Evolutionary conservation across 352 stramenopile species (phyloP), one percentile per base, ranked within the genome.

Genomic region (Phytopythium ostracodes): DNA sequence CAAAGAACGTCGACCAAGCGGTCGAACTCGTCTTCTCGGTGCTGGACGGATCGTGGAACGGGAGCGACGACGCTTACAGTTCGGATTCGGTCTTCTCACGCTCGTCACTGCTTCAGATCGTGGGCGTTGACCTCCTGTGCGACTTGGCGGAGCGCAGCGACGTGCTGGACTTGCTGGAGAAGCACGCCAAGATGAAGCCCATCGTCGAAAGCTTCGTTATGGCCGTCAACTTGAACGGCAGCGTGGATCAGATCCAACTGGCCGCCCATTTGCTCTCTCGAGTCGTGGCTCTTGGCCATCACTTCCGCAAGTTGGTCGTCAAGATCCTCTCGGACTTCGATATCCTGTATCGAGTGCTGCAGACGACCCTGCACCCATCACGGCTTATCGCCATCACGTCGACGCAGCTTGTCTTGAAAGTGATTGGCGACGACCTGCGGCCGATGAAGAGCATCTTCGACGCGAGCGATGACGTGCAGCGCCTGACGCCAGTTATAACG

Each of bases 1-100:
- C 76, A 10, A 94, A 94, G 66, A 94, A 94, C 53, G 77, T 90
- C 35, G 73, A 87, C 15, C 81, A 94, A 33, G 79, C 80, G 18
- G 72, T 92, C 38, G 73, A 77, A n/a, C 73, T 94, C 18, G 66
- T 89, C 2, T 88, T 90, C 71, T 88, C 80, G 0, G 76, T 94
- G 33, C 59, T 94, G 0, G 77, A 89, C 33, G 80, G 72, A 9
- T 84, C 79, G 20, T 84, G 73, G 60, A 68, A 79, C 43, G 68
- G 71, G 24, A 65, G 72, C 12, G 58, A 75, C 38, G 64, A 35
- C 15, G 68, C 67, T 38, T 70, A 60, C 25, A 70, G 54, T 17
- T 74, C 66, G 15, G 65, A 63, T 8, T 75, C 77, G n/a, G 70
- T 85, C 52, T 60, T 87, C 1, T 60, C 70, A 53, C 61, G 63